phyloP scores from a whole-genome alignment of 2,329 filamentous ascomycete genomes.

The Talaromyces verruculosus region DNA sequence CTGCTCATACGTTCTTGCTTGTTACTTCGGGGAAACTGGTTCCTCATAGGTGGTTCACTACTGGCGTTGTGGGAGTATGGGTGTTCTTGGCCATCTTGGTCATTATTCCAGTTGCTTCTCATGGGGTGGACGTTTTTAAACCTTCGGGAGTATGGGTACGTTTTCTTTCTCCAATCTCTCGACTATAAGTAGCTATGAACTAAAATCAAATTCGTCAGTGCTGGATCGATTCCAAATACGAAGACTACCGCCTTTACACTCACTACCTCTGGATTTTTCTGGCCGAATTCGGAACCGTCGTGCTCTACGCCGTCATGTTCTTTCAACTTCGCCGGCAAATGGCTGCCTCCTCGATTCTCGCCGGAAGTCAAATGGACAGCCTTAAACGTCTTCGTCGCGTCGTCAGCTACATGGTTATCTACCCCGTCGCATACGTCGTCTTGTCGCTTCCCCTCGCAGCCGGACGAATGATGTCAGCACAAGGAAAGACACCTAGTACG shows the following conservation, averaged over 20 bases:
- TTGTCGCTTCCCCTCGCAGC: slow-evolving; percentile 63
- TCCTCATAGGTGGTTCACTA: slow-evolving; percentile 47
- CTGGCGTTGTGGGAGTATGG: slow-evolving; percentile 49
- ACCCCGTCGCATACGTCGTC: slow-evolving; percentile 57
- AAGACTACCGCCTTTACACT: slow-evolving; percentile 50
- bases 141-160: slow-evolving; percentile 54
- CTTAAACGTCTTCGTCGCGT: slow-evolving; percentile 44
- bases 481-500: slow-evolving; percentile 34
- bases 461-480: slow-evolving; percentile 45
- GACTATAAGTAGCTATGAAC: background rate
- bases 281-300: slow-evolving; percentile 52
- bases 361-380: slow-evolving; percentile 34
- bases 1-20: slow-evolving; percentile 54
- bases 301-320: slow-evolving; percentile 52
- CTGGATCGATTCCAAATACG: slow-evolving; percentile 49
- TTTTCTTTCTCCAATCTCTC: slow-evolving; percentile 17
- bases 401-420: slow-evolving; percentile 50
- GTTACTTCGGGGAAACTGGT: slow-evolving; percentile 51
- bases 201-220: slow-evolving; percentile 40
- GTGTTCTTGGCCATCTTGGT: slow-evolving; percentile 48
- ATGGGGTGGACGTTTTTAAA: slow-evolving; percentile 47
- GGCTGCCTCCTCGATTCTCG: slow-evolving; percentile 36
- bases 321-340: slow-evolving; percentile 50
- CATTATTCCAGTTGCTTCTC: slow-evolving; percentile 46
- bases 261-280: slow-evolving; percentile 58